Evolutionary conservation across 139 green algal genomes (phyloP).

Genomic region (Microglena sp.): DNA sequence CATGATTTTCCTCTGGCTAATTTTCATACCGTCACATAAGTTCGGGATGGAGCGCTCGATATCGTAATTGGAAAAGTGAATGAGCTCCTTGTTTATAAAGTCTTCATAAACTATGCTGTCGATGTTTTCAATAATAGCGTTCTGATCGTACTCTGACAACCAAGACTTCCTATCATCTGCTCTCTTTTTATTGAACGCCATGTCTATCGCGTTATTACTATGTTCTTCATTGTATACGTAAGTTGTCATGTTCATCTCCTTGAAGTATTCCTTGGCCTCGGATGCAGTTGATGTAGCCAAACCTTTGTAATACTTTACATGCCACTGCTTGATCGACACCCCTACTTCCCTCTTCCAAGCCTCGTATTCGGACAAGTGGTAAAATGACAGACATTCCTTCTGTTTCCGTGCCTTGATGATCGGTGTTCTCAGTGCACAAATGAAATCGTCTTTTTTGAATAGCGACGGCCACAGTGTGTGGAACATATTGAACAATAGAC

Average conservation of each 20-base stretch:
- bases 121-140: neutral
- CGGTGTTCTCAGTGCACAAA: slow-evolving; percentile 16
- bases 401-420: slow-evolving; percentile 12
- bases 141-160: neutral
- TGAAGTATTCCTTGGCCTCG: slow-evolving; percentile 18
- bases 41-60: slow-evolving; percentile 6
- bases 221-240: neutral
- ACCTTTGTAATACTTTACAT: slow-evolving; percentile 27
- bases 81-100: slow-evolving; percentile 20
- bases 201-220: slow-evolving; percentile 1
- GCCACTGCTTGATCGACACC: slow-evolving; percentile 1
- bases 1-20: slow-evolving; percentile 12
- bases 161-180: slow-evolving; percentile 13
- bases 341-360: neutral
- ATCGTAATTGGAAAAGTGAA: slow-evolving; percentile 15
- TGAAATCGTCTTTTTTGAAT: slow-evolving; percentile 8
- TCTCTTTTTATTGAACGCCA: slow-evolving; percentile 19
- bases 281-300: slow-evolving; percentile 7
- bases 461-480: slow-evolving; percentile 12
- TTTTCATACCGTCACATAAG: slow-evolving; percentile 14
- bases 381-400: slow-evolving; percentile 3
- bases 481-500: slow-evolving; percentile 22
- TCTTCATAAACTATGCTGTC: neutral
- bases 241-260: neutral
- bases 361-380: slow-evolving; percentile 14